Base-by-base conservation (phyloP, 2,329 filamentous ascomycete species). In the Colletotrichum sansevieriae region DNA sequence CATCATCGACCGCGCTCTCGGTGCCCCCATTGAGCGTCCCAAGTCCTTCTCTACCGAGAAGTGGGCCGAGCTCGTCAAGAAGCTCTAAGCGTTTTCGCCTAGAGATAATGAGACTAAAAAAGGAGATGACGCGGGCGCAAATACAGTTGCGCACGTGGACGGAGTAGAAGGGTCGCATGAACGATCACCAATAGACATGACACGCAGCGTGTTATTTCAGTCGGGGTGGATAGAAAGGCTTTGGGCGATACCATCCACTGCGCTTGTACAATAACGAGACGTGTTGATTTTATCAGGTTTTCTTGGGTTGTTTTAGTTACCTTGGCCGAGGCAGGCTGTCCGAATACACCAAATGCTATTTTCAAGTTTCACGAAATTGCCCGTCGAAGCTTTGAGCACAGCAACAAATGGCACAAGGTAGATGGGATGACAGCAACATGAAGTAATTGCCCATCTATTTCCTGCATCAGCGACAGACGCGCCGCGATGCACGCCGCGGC, bases 1-100 rank as follows among this genome's bases (percentile, higher is more conserved):
- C 82, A 99, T 99, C 89, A 98, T 99, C 79, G 96, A 99, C 90
- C 95, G 96, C 81, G 96, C 95, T 76, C 89, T 98, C 75, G 96
- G 96, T 81, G 93, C 94, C 75, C 96, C 96, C 76, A 99, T 99
- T 78, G 96, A 99, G 91, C 89, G 96, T 75, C 96, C 96, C 84
- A 99, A 99, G 92, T 95, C 92, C 72, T 99, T 98, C 92, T 97
- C 93, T 82, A 99, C 96, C 70, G 94, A 95, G 80, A 95, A 95
- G 81, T 98, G 94, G 88, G 90, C 93, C 83, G 95, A 98, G 90
- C 90, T 98, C 76, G 91, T 90, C 82, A 94, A 95, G 79, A 94
- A 94, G 87, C 87, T 97, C 84, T 98, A 94, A 92, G 81, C 74
- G 37, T 35, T 46, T 47, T 47, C 13, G 29, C 63, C 10, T 63